Base-by-base conservation (phyloP, 495 filamentous ascomycete genomes). In the Trichoderma asperelloides region DNA sequence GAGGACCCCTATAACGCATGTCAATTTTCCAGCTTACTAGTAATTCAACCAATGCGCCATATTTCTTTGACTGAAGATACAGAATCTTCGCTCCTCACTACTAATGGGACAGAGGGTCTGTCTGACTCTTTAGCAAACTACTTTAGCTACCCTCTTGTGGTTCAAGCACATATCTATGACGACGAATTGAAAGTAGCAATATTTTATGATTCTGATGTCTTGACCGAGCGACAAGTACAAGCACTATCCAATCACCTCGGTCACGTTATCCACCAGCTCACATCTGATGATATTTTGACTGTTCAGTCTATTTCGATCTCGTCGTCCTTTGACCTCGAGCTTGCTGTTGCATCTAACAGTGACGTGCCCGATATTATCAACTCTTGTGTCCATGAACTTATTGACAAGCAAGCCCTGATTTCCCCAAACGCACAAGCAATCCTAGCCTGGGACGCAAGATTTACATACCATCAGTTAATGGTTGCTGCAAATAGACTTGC, bases 401-500 rank as follows among this genome's bases (percentile, higher is more conserved):
- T 51, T 9, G 47, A 51, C 3, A 51, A 25, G 1, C 47, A 51
- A 51, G 47, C 47, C 21, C 3, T 8, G 1, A 51, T 51, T 21
- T 8, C 47, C 16, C 47, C 47, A 51, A 11, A 51, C 2, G 47
- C 47, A 25, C n/a, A 5, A 25, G 77, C 77, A 13, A 65, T 76
- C 21, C 72, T 68, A 43, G 68, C 75, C 0, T 80, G 78, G 76
- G 78, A 80, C 68, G 77, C 73, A 12, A 57, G 66, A 7, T 70
- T 79, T 23, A 78, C 71, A 6, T 80, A 78, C 51, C 23, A 16
- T 1, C 37, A 74, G 30, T 51, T 51, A 8, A 21, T 21, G 18
- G 47, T 16, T 1, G 18, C 47, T 51, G 16, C 47, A 21, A 21
- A 51, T n/a, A 51, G 47, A 51, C 18, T 51, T 5, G 47, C 47